Conservation (phyloP, 306 rosid genomes). For the Prunus persica region DNA sequence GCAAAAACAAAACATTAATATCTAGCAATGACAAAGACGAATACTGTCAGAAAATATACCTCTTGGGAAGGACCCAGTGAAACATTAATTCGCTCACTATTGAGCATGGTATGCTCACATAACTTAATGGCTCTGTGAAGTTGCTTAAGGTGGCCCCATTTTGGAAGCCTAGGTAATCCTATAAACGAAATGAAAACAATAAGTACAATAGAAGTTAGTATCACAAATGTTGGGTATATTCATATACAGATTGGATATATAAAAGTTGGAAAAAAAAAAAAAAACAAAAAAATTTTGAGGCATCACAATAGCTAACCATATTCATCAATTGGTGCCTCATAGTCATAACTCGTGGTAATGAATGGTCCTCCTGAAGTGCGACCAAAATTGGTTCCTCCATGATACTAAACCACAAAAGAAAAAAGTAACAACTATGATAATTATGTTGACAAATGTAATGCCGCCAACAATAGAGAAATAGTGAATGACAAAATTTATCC, state of each 20-base stretch:
- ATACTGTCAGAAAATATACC: conserved; percentile 44
- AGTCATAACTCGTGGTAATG: conserved; percentile 96
- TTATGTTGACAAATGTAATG: background rate
- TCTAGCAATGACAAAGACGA: background rate
- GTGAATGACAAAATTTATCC: background rate
- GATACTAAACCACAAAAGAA: conserved; percentile 53
- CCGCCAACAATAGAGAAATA: background rate
- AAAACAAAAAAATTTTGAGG: background rate
- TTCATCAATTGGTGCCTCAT: conserved; percentile 94
- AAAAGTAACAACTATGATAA: conserved; percentile 5
- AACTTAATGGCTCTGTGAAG: conserved; percentile 84
- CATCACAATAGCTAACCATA: conserved; percentile 50
- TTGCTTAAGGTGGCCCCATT: conserved; percentile 96
- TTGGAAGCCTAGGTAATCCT: conserved; percentile 91
- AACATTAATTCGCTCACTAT: conserved; percentile 47
- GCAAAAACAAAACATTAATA: background rate
- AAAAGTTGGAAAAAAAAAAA: background rate
- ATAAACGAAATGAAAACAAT: conserved; percentile 4
- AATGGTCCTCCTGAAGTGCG: conserved; percentile 98
- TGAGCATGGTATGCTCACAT: conserved; percentile 64
- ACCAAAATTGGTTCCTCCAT: conserved; percentile 96
- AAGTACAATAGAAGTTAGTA: background rate
- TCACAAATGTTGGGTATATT: background rate
- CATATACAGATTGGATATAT: background rate
- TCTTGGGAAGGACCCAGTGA: conserved; percentile 73